phyloP scores from a whole-genome alignment of 306 rosid species.

The Malus sylvestris region DNA sequence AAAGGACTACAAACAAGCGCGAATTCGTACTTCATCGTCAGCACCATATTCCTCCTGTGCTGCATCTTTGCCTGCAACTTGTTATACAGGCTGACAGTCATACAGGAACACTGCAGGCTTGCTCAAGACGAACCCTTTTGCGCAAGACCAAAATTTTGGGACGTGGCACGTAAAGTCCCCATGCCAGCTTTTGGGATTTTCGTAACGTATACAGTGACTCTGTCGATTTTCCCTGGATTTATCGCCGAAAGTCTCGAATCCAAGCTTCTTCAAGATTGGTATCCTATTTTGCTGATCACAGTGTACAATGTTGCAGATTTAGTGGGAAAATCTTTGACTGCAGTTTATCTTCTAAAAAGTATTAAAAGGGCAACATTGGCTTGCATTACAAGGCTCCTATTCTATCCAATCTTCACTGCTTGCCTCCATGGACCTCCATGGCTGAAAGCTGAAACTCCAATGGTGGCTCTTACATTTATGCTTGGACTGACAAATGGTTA shows the following conservation, averaged over 20 bases:
- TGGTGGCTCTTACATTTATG: conserved; percentile 57
- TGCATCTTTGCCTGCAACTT: conserved; percentile 71
- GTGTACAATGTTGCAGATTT: conserved; percentile 69
- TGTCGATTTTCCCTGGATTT: conserved; percentile 88
- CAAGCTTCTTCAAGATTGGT: conserved; percentile 69
- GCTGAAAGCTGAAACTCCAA: conserved; percentile 62
- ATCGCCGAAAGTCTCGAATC: conserved; percentile 74
- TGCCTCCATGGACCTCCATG: conserved; percentile 80
- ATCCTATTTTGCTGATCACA: conserved; percentile 77
- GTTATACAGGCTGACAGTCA: conserved; percentile 62
- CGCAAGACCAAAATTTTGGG: conserved; percentile 46
- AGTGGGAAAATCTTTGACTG: conserved; percentile 71
- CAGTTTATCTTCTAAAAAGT: conserved; percentile 49
- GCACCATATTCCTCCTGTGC: conserved; percentile 52
- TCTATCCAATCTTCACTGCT: conserved; percentile 75
- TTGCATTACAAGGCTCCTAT: conserved; percentile 52
- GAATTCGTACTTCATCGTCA: conserved; percentile 72
- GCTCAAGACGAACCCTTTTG: conserved; percentile 32
- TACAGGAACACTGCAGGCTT: conserved; percentile 47
- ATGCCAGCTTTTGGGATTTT: conserved; percentile 67
- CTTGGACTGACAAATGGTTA: conserved; percentile 85
- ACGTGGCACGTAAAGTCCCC: conserved; percentile 46
- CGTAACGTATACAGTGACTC: conserved; percentile 63
- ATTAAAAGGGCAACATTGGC: conserved; percentile 53
- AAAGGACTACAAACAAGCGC: conserved; percentile 82